Percentiles rank a stretch among this genome's conserved stretches.
These are phyloP conservation scores for Neurospora crassa DNA, from an alignment of 2,329 filamentous ascomycete genomes.

Conservation along the genomic window DNA sequence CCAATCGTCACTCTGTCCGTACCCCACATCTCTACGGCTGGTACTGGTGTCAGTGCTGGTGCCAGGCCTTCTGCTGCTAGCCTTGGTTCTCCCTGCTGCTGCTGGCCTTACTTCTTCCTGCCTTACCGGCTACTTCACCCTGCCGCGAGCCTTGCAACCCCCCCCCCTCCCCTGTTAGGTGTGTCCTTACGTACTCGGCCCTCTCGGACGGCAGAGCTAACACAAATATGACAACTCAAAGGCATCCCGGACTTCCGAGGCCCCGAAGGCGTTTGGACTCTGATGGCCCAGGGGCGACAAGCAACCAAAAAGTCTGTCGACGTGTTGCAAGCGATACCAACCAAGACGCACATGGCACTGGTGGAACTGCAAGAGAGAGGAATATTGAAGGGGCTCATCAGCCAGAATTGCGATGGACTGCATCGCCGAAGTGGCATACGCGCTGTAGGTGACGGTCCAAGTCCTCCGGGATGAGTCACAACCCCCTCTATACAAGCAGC, in stretches of 20 bases:
- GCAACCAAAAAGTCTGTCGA: slow-evolving; percentile 23
- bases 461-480: no score
- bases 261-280: slow-evolving; percentile 35
- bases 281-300: slow-evolving; percentile 31
- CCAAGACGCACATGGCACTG: slow-evolving; percentile 36
- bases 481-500: neutral
- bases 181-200: neutral
- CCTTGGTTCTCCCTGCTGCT: no score
- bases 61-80: neutral
- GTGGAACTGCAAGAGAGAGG: slow-evolving; percentile 32
- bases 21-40: neutral
- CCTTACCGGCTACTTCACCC: no score
- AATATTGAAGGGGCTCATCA: slow-evolving; percentile 33
- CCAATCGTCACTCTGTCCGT: neutral
- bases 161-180: neutral
- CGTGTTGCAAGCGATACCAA: slow-evolving; percentile 35
- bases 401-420: slow-evolving; percentile 36
- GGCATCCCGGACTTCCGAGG: slow-evolving; percentile 40
- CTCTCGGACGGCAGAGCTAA: neutral
- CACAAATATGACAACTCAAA: slow-evolving; percentile 9
- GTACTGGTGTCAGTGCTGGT: neutral
- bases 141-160: neutral
- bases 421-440: slow-evolving; percentile 36
- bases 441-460: slow-evolving; percentile 21
- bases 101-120: no score